Evolutionary conservation across 2,329 filamentous ascomycete species (phyloP), one percentile per base, ranked within the genome.

Genomic region (Hypoxylon sp.): DNA sequence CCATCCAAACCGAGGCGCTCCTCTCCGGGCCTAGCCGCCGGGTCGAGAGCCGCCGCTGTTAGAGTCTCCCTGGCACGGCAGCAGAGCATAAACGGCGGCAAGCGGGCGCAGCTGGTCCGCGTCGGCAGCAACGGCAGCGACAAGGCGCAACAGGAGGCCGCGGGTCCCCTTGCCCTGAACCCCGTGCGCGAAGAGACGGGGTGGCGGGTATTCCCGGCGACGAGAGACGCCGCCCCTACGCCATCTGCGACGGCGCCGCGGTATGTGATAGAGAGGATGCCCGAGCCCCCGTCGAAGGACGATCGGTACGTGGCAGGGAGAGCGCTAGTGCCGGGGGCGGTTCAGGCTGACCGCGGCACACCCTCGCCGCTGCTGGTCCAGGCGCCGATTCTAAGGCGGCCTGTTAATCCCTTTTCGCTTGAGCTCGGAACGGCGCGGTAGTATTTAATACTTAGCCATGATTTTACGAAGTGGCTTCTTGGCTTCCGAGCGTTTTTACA

Each of bases 51-150:
- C 13, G 50, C 32, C 4, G 20, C 30, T 1, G 24, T 43, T 6
- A 28, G 48, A 26, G 6, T 58, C 6, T 55, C 60, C 11, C 39
- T 67, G 0, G 60, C 64, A 30, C 64, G 64, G 20, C 24, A 64
- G 50, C 49, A 64, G 44, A 64, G 57, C 43, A 10, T 60, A 1
- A 63, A 22, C 17, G 44, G 53, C 6, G 49, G 53, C 0, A 53
- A 56, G 19, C 61, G 61, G 10, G 54, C 60, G 30, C 57, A 61
- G 15, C 28, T 67, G 1, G 61, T 64, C 11, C 57, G 64, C 6
- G 57, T 67, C 17, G 64, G 61, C 24, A 66, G 64, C 24, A 13
- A 32, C 34, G 32, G 6, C 22, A 52, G 34, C n/a, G n/a, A 13
- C 7, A 20, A 39, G 13, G 50, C 26, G n/a, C 13, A 11, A 15